phyloP scores from a whole-genome alignment of 2,329 filamentous ascomycete genomes.

The Botryotinia convoluta region DNA sequence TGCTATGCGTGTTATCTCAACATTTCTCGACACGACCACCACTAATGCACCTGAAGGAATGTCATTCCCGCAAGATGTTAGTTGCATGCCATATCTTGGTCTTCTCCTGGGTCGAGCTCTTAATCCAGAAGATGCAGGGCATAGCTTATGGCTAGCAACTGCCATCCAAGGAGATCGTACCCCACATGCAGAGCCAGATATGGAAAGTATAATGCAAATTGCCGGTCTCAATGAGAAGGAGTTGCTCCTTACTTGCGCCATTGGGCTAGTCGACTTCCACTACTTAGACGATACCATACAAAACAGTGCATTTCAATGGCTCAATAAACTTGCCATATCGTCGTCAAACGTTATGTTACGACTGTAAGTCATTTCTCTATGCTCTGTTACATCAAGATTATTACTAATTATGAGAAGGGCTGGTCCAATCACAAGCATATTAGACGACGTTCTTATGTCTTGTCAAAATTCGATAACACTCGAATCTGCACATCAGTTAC shows the following conservation, averaged over 20 bases:
- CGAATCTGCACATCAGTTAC: constrained; percentile 57
- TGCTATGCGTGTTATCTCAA: constrained; percentile 58
- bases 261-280: constrained; percentile 65
- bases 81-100: constrained; percentile 53
- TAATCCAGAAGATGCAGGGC: constrained; percentile 58
- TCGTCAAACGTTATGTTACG: constrained; percentile 57
- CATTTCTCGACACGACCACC: constrained; percentile 55
- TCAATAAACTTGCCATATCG: constrained; percentile 54
- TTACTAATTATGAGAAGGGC: constrained; percentile 43
- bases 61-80: constrained; percentile 35
- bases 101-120: constrained; percentile 57
- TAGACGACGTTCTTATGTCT: constrained; percentile 59
- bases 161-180: constrained; percentile 34
- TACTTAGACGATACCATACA: constrained; percentile 62
- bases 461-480: constrained; percentile 60
- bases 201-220: constrained; percentile 42
- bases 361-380: constrained; percentile 47
- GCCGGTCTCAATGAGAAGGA: constrained; percentile 57
- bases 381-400: neutral
- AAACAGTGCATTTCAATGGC: constrained; percentile 56
- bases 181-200: constrained; percentile 42
- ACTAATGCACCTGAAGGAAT: constrained; percentile 33
- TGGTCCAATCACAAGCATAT: constrained; percentile 54
- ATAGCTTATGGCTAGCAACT: constrained; percentile 57
- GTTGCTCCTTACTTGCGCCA: constrained; percentile 59